Percentiles rank a stretch among this genome's conserved stretches.
Conservation (phyloP, 2,329 filamentous ascomycete species). For the Trichoderma sp. region DNA sequence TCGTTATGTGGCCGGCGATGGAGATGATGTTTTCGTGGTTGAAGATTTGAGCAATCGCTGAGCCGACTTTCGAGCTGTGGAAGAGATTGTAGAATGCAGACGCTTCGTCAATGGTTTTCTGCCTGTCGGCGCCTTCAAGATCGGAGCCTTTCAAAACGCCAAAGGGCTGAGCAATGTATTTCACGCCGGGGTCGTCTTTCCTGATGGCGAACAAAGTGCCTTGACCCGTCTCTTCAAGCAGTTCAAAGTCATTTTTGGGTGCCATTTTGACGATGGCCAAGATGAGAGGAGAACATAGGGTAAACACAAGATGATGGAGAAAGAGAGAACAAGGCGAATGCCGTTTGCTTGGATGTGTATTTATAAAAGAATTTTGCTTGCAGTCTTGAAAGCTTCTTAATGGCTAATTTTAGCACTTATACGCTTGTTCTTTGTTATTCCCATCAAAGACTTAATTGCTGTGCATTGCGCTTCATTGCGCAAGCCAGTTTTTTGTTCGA, state of each 20-base stretch:
- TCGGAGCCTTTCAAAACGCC: constrained; percentile 21
- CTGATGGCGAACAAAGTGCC: constrained; percentile 38
- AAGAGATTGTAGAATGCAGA: constrained; percentile 35
- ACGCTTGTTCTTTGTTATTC: not conserved
- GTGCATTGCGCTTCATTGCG: not conserved
- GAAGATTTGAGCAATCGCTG: constrained; percentile 42
- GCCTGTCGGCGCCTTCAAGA: not conserved
- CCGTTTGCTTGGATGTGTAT: not conserved
- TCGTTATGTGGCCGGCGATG: constrained; percentile 42
- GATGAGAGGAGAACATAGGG: not conserved
- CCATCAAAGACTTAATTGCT: not conserved
- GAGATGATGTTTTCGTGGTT: constrained; percentile 55
- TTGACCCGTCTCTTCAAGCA: constrained; percentile 35
- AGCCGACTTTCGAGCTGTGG: constrained; percentile 34
- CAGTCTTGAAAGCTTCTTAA: not conserved
- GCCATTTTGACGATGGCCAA: not conserved
- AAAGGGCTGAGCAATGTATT: constrained; percentile 39
- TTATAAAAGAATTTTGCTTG: not conserved
- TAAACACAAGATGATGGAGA: not conserved
- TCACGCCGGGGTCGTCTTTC: constrained; percentile 35
- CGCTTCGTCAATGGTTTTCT: constrained; percentile 22
- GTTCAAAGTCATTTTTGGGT: constrained; percentile 28
- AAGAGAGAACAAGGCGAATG: not conserved
- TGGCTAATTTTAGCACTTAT: too few relatives aligned
- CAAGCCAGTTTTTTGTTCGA: not conserved